phyloP scores from a whole-genome alignment of 805 yeast species.

The Suhomyces prunicola region DNA sequence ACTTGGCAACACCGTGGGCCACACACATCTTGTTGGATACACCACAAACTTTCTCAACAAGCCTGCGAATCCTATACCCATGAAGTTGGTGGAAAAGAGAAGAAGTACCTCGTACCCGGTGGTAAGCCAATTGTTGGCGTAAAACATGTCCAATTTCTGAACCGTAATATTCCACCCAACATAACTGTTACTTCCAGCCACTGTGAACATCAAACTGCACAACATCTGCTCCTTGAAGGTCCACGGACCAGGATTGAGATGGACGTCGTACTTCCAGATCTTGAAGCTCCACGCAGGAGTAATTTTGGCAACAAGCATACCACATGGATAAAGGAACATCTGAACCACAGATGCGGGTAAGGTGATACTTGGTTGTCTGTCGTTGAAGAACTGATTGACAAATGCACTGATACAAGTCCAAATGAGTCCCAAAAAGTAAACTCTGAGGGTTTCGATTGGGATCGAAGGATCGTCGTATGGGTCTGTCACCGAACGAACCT shows the following conservation, averaged over 20 bases:
- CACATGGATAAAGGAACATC: constrained; percentile 17
- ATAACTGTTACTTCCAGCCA: constrained; percentile 35
- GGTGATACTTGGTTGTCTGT: constrained; percentile 14
- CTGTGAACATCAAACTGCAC: constrained; percentile 3
- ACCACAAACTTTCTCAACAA: constrained; percentile 15
- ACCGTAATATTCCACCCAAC: constrained; percentile 3
- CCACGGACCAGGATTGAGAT: constrained; percentile 32
- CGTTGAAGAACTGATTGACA: constrained; percentile 15
- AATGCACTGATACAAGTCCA: constrained; percentile 16
- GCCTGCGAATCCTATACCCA: constrained; percentile 18
- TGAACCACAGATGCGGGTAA: constrained; percentile 14
- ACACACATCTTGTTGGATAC: constrained; percentile 13
- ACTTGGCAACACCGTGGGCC: constrained; percentile 35
- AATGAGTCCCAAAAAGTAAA: constrained; percentile 15
- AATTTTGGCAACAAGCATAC: constrained; percentile 9
- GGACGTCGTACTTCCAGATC: constrained; percentile 15
- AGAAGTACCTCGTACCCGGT: constrained; percentile 15
- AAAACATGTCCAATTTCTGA: constrained; percentile 11
- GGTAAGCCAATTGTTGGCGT: constrained; percentile 12
- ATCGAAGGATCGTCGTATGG: constrained; percentile 22
- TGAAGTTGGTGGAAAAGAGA: constrained; percentile 12
- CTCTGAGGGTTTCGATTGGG: constrained; percentile 37
- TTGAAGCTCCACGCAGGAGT: constrained; percentile 15
- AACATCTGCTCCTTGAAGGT: constrained; percentile 7
- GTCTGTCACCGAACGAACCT: constrained; percentile 30